Base-by-base conservation (phyloP, 768 basidiomycete genomes). In the Hypholoma sublateritium region DNA sequence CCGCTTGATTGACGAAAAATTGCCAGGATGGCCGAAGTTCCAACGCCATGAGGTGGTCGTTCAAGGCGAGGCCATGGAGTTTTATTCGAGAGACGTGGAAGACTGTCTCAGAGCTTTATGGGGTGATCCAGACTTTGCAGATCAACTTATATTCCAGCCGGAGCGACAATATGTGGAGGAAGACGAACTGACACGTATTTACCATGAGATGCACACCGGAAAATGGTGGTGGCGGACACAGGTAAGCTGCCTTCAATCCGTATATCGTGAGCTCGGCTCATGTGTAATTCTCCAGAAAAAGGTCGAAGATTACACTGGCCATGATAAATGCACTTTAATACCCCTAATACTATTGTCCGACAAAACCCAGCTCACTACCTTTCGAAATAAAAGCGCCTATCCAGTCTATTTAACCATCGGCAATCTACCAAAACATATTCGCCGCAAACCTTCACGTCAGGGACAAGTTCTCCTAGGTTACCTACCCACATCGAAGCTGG, bases 321-420 rank as follows among this genome's bases (percentile, higher is more conserved):
- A 5, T 7, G 9, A 32, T 5, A 32, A 6, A 5, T 32, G 28
- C 5, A 67, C 73, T 4, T n/a, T 76, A 1, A 68, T 68, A 0
- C 76, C 76, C 0, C 48, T 80, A 0, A 74, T 79, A 11, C 55
- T 80, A 1, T 65, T 76, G 0, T 77, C 64, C 4, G 60, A 61
- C 43, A 61, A 61, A 76, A 76, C 56, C 70, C 74, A 32, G 43
- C 63, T 54, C 58, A 80, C n/a, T 60, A 69, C 14, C 56, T 75
- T 77, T 45, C 59, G 76, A 0, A 68, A 73, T 50, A 75, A 77
- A 58, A 44, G 59, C n/a, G 74, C 74, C 3, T 79, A 74, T 59
- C 77, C 77, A 0, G 72, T 81, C 0, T 81, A 81, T 59, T 55
- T 79, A 0, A 75, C 77, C 1, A 65, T 79, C 28, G 78, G 76